phyloP scores from a whole-genome alignment of 2,329 filamentous ascomycete genomes.

The Daldinia eschscholtzii region DNA sequence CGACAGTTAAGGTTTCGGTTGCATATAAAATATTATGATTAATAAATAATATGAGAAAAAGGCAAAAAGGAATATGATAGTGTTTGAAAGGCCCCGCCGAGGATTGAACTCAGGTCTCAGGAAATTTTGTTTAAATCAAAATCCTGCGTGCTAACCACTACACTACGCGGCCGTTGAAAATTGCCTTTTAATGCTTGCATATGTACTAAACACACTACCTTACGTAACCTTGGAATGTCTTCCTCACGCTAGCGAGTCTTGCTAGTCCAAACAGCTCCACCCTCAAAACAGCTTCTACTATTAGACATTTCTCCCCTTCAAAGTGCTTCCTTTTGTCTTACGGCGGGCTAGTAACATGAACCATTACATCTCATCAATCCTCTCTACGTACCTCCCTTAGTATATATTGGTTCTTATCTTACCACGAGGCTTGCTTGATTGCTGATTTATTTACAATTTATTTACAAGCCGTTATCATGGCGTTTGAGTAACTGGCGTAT shows the following conservation, averaged over 20 bases:
- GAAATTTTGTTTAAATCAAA: slow-evolving; percentile 41
- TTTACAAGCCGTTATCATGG: background rate
- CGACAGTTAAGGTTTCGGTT: too few relatives aligned
- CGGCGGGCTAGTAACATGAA: background rate
- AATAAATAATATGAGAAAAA: background rate
- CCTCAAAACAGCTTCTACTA: background rate
- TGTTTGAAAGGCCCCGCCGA: slow-evolving; percentile 42
- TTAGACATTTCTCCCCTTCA: too few relatives aligned
- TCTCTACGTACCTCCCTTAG: background rate
- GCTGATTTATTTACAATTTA: background rate
- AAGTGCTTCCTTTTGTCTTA: background rate
- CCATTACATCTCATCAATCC: background rate
- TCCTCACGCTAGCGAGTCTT: background rate
- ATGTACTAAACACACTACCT: background rate
- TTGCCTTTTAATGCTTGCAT: background rate
- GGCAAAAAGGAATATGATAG: slow-evolving; percentile 14
- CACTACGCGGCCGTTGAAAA: slow-evolving; percentile 44
- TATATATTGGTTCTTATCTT: background rate
- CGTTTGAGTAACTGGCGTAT: background rate
- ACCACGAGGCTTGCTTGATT: background rate
- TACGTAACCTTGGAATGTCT: background rate
- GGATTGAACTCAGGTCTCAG: slow-evolving; percentile 48
- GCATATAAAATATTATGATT: too few relatives aligned
- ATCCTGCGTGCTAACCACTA: slow-evolving; percentile 48
- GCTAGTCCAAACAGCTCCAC: background rate